phyloP scores from a whole-genome alignment of 257 asterid species.

The Petunia axillaris region DNA sequence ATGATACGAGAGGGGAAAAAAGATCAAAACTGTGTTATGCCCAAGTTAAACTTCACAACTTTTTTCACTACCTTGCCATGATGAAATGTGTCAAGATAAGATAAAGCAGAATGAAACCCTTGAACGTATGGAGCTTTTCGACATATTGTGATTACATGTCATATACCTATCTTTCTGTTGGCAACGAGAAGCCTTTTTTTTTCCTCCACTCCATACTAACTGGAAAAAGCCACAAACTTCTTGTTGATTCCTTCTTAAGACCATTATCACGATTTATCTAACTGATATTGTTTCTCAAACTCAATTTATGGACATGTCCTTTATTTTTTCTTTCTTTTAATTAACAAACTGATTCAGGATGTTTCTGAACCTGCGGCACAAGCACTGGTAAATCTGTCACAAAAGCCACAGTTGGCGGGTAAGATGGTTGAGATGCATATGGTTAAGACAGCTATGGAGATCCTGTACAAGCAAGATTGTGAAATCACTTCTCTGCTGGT shows the following conservation, averaged over 20 bases:
- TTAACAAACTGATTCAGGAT: slow-evolving; percentile 55
- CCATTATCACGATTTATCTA: background rate
- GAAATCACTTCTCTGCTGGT: slow-evolving; percentile 63
- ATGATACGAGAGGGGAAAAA: background rate
- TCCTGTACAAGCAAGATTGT: slow-evolving; percentile 62
- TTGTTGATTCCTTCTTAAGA: background rate
- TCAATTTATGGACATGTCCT: background rate
- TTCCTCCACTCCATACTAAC: background rate
- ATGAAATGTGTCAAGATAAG: background rate
- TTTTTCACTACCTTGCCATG: background rate
- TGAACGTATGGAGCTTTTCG: background rate
- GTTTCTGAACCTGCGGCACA: slow-evolving; percentile 93
- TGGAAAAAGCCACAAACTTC: background rate
- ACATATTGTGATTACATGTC: background rate
- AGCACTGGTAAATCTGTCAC: slow-evolving; percentile 91
- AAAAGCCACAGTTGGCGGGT: slow-evolving; percentile 59
- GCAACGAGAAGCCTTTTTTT: background rate
- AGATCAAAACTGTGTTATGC: background rate
- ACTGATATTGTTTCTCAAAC: background rate
- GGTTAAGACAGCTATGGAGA: slow-evolving; percentile 63
- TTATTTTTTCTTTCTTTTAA: background rate
- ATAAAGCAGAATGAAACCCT: background rate
- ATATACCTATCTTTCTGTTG: background rate
- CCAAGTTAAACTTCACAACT: background rate
- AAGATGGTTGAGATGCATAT: slow-evolving; percentile 68